A percentile compares a stretch with the other conserved stretches of the same genome.
These are phyloP conservation scores for Podila epicladia DNA, from an alignment of 192 early-diverging fungal species.

Conservation along the genomic window DNA sequence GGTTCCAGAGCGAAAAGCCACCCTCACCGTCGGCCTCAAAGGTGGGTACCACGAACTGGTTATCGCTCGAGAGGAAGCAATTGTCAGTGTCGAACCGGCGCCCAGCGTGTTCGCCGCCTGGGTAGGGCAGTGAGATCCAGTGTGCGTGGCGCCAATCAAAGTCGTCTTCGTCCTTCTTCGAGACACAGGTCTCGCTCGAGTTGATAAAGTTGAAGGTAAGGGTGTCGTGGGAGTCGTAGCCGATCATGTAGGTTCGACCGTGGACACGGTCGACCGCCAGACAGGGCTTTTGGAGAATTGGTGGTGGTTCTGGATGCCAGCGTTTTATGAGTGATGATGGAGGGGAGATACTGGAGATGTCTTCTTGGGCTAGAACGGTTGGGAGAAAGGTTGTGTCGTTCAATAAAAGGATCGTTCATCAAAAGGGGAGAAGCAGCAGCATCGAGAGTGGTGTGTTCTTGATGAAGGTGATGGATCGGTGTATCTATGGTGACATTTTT, in stretches of 20 bases:
- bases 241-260: slow-evolving; percentile 39
- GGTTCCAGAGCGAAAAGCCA: slow-evolving; percentile 42
- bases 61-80: slow-evolving; percentile 34
- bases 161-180: background rate
- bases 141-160: slow-evolving; percentile 39
- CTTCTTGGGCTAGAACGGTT: too few relatives aligned
- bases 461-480: too few relatives aligned
- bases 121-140: slow-evolving; percentile 40
- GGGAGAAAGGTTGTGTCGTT: too few relatives aligned
- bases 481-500: too few relatives aligned
- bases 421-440: too few relatives aligned
- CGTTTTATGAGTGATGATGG: slow-evolving; percentile 14
- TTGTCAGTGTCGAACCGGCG: slow-evolving; percentile 37
- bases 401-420: too few relatives aligned
- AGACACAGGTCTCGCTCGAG: slow-evolving; percentile 33
- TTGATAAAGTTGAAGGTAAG: slow-evolving; percentile 40
- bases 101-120: slow-evolving; percentile 13
- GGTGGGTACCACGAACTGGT: slow-evolving; percentile 28
- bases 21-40: slow-evolving; percentile 29
- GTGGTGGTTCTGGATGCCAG: slow-evolving; percentile 36
- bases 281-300: slow-evolving; percentile 26
- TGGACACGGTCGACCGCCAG: slow-evolving; percentile 23
- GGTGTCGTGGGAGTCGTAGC: slow-evolving; percentile 29
- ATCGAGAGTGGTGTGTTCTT: too few relatives aligned
- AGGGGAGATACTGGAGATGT: background rate